Evolutionary conservation across 2,329 filamentous ascomycete genomes (phyloP).

Genomic region (Raffaelea arxii): DNA sequence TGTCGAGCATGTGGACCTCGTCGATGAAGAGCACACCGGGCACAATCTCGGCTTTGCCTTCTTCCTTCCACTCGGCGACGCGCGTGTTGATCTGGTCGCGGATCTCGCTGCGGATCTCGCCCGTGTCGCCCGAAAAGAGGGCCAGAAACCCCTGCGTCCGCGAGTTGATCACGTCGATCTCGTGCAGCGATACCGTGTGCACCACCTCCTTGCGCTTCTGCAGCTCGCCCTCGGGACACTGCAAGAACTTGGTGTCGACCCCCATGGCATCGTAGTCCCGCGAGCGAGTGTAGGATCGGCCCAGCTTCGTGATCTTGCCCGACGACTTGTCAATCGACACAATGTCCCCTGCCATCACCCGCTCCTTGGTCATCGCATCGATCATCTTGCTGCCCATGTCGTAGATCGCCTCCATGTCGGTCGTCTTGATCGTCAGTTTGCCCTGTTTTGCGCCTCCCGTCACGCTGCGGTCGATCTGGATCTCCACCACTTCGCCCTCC

Average conservation of each 20-base stretch:
- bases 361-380: conserved; percentile 98
- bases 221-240: conserved; percentile 93
- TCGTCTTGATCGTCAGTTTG: conserved; percentile 98
- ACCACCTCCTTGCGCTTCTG: conserved; percentile 96
- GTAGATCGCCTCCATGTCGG: conserved; percentile 99
- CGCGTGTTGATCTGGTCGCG: conserved; percentile 99
- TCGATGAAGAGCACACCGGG: conserved; percentile 97
- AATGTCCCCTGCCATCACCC: conserved; percentile 96
- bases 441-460: conserved; percentile 96
- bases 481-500: conserved; percentile 97
- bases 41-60: conserved; percentile 97
- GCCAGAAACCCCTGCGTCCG: conserved; percentile 96
- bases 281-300: conserved; percentile 86
- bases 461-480: conserved; percentile 94
- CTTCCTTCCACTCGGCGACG: conserved; percentile 97
- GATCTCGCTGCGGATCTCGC: conserved; percentile 94
- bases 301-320: conserved; percentile 95
- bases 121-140: conserved; percentile 94
- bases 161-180: conserved; percentile 99
- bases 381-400: conserved; percentile 99
- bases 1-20: conserved; percentile 99
- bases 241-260: conserved; percentile 93
- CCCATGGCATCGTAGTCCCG: conserved; percentile 99
- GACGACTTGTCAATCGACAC: conserved; percentile 98
- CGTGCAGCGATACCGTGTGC: conserved; percentile 92